These are phyloP conservation scores for Trichoderma sp. DNA, from an alignment of 2,329 filamentous ascomycete genomes.

Conservation along the genomic window DNA sequence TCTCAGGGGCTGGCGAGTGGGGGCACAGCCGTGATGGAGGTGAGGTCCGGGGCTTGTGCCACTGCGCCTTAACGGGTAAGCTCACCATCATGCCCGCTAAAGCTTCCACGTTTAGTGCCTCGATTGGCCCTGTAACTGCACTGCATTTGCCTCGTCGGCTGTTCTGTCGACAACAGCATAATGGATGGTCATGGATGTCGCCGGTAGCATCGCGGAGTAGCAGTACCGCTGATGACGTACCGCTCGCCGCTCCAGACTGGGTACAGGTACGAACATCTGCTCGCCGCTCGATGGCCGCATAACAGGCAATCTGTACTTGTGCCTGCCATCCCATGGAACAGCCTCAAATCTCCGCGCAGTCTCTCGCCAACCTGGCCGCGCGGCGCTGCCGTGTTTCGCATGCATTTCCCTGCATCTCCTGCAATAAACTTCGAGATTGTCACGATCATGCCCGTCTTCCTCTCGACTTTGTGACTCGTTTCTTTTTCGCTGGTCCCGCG, in stretches of 20 bases:
- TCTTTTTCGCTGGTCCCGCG: not conserved
- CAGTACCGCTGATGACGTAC: not conserved
- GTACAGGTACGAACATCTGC: slow-evolving; percentile 1
- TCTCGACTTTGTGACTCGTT: slow-evolving; percentile 13
- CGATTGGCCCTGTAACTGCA: not conserved
- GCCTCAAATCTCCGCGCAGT: slow-evolving; percentile 21
- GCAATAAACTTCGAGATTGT: slow-evolving; percentile 4
- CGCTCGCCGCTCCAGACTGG: not conserved
- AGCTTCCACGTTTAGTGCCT: slow-evolving; percentile 5
- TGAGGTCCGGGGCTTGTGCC: not conserved
- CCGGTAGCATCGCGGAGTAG: not conserved
- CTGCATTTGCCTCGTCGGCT: not conserved
- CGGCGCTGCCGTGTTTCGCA: slow-evolving; percentile 27
- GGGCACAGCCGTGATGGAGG: not conserved
- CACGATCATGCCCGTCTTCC: not conserved
- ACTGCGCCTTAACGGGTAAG: slow-evolving; percentile 2
- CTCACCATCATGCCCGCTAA: slow-evolving; percentile 1
- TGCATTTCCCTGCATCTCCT: slow-evolving; percentile 19
- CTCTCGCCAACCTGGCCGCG: slow-evolving; percentile 5
- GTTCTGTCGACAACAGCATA: not conserved
- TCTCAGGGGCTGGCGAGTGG: slow-evolving; percentile 27
- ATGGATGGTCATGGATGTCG: not conserved
- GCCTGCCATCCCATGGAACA: not conserved
- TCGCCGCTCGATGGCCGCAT: slow-evolving; percentile 2
- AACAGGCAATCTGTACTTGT: not conserved